phyloP scores from a whole-genome alignment of 768 basidiomycete species.

The Saitozyma sp. region DNA sequence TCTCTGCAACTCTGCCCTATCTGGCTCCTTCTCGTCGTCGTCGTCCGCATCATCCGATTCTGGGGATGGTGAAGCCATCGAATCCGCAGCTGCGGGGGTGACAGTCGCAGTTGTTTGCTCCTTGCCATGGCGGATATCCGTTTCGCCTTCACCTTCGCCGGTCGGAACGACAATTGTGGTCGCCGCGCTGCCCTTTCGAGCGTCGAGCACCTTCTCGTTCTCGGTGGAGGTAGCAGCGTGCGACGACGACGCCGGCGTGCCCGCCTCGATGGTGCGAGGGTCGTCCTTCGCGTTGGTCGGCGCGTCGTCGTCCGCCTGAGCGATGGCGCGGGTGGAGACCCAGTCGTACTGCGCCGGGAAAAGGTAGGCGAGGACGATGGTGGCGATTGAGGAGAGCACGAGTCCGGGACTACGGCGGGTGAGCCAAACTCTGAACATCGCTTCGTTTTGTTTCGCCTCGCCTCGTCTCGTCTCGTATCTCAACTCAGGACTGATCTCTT shows the following conservation, averaged over 20 bases:
- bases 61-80: no score
- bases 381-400: slow-evolving; percentile 19
- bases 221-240: background rate
- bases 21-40: slow-evolving; percentile 10
- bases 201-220: no score
- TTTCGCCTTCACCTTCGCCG: no score
- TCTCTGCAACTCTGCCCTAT: slow-evolving; percentile 16
- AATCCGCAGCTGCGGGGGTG: no score
- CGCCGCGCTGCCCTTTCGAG: no score
- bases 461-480: no score
- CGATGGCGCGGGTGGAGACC: slow-evolving; percentile 25
- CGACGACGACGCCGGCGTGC: background rate
- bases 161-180: no score
- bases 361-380: slow-evolving; percentile 17
- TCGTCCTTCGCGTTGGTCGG: slow-evolving; percentile 4
- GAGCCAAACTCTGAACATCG: no score
- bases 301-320: slow-evolving; percentile 18
- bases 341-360: slow-evolving; percentile 26
- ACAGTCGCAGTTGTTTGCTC: no score
- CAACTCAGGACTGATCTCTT: no score
- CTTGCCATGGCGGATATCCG: no score
- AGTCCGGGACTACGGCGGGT: slow-evolving; percentile 16
- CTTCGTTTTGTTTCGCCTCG: no score
- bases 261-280: background rate
- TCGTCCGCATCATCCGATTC: background rate